Conservation (phyloP, 352 stramenopile species). For the Achlya hypogyna region DNA sequence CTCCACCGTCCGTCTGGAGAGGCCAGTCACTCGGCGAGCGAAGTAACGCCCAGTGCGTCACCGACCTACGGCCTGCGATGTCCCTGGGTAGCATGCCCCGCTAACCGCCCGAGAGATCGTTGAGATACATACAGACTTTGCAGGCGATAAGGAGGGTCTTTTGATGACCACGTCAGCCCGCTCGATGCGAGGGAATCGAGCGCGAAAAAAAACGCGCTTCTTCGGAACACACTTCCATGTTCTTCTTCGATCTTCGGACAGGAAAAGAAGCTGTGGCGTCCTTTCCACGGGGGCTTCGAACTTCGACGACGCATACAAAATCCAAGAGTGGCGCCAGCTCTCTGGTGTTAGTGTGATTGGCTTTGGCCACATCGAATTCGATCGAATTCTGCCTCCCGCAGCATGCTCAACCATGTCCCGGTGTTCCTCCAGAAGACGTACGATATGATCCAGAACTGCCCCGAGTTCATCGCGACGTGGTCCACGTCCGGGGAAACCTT, state of each 20-base stretch:
- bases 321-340: no score
- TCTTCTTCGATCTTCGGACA: slow-evolving; percentile 1
- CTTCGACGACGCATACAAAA: background rate
- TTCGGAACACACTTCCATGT: no score
- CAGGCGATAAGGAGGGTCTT: background rate
- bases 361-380: slow-evolving; percentile 8
- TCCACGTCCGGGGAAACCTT: slow-evolving; percentile 33
- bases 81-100: no score
- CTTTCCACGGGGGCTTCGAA: background rate
- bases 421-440: slow-evolving; percentile 41
- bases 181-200: no score
- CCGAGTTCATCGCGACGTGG: slow-evolving; percentile 32
- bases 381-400: slow-evolving; percentile 12
- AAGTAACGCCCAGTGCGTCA: no score
- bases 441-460: slow-evolving; percentile 40
- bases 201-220: background rate
- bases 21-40: no score
- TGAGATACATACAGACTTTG: no score
- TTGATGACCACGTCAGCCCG: no score
- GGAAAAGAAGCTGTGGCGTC: background rate
- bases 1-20: no score
- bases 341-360: background rate
- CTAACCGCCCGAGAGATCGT: no score
- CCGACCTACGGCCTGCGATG: no score
- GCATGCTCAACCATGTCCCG: slow-evolving; percentile 24